Evolutionary conservation across 306 rosid genomes (phyloP), one percentile per base, ranked within the genome.

Genomic region (Vachellia pachyceras): DNA sequence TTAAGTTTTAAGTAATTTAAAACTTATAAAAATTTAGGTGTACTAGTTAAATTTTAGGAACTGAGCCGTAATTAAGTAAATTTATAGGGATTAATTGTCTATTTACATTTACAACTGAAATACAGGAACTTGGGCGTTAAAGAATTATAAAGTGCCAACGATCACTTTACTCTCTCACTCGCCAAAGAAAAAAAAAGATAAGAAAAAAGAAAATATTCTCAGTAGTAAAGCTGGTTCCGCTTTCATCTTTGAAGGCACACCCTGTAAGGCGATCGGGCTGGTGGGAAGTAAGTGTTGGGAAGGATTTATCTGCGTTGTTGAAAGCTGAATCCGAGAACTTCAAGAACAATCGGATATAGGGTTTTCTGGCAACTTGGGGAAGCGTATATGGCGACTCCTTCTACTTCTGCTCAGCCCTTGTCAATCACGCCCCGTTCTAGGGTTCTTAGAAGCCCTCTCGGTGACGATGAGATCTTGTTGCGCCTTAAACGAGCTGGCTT

Each of bases 361-460:
- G 81, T 77, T 77, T 52, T 42, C 65, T 37, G 74, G 74, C 15
- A 41, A 69, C 11, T 41, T n/a, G 74, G 54, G 41, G 74, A 74
- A 80, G 82, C 85, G 84, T 87, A 85, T 65, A 83, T 88, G 91
- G 88, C 98, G 76, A 87, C 88, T 80, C 96, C 94, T 33, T 89
- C 85, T 22, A 47, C 49, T 78, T 81, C 94, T 6, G 75, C 74
- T 6, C 85, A 78, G 82, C 89, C 77, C 12, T 75, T 93, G 63
- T 91, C 99, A n/a, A 84, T 93, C 25, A 88, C 96, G 0, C 96
- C 98, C 3, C 93, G 92, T 66, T 86, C 99, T 88, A 90, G 97
- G 94, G 92, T 95, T 87, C 89, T 93, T 89, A 81, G 80, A 71
- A 84, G 90, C 76, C 93, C 98, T 41, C 92, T 93, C 70, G 46